Conservation (phyloP, 805 yeast species). For the Candida golubevii region DNA sequence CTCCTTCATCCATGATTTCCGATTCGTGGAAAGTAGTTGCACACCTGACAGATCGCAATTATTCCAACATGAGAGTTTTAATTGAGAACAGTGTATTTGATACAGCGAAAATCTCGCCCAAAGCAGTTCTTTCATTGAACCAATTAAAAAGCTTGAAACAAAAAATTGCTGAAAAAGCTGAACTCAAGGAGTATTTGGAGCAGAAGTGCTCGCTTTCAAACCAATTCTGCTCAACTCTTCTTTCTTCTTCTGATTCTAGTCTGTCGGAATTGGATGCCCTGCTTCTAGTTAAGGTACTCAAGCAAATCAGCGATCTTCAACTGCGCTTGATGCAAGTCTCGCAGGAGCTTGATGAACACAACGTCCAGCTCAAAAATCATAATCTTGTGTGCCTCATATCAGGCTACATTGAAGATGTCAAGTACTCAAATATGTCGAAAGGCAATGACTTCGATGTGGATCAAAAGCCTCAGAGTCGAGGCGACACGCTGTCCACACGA, state of each 20-base stretch:
- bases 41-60: constrained; percentile 22
- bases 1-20: constrained; percentile 19
- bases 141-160: constrained; percentile 26
- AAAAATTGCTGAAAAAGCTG: constrained; percentile 27
- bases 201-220: constrained; percentile 30
- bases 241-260: constrained; percentile 15
- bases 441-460: constrained; percentile 6
- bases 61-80: constrained; percentile 38
- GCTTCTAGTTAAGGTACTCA: constrained; percentile 28
- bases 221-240: constrained; percentile 29
- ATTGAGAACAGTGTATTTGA: constrained; percentile 45
- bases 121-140: constrained; percentile 30
- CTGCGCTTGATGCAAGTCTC: constrained; percentile 23
- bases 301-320: constrained; percentile 30
- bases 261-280: constrained; percentile 24
- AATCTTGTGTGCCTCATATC: constrained; percentile 42
- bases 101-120: constrained; percentile 30
- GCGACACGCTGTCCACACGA: constrained; percentile 5
- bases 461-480: not conserved
- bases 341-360: constrained; percentile 28
- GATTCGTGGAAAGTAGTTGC: constrained; percentile 11
- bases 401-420: constrained; percentile 46
- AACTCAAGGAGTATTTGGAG: constrained; percentile 27
- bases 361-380: constrained; percentile 33
- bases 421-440: constrained; percentile 13